A percentile compares a stretch with the other conserved stretches of the same genome.
Conservation (phyloP, 495 filamentous ascomycete genomes). For the Hypoxylon intermedium region DNA sequence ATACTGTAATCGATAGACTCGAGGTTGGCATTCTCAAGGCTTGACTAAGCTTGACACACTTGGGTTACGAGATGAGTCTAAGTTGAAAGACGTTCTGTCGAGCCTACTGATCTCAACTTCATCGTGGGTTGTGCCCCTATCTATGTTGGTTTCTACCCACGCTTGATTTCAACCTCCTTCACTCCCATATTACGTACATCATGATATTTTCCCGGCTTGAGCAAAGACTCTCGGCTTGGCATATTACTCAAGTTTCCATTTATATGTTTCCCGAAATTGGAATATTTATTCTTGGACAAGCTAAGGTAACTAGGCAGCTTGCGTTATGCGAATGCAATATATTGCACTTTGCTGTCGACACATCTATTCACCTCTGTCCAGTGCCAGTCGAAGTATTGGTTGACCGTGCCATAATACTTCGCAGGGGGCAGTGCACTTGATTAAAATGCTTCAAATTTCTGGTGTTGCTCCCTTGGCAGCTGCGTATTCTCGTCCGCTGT, state of each 20-base stretch:
- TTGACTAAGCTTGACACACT: neutral
- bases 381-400: conserved; percentile 19
- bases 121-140: too few species aligned
- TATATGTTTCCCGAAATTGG: too few species aligned
- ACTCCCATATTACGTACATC: too few species aligned
- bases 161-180: too few species aligned
- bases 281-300: too few species aligned
- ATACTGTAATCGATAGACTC: too few species aligned
- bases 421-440: conserved; percentile 6
- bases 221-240: too few species aligned
- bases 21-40: neutral
- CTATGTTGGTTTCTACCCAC: too few species aligned
- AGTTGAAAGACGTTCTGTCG: neutral
- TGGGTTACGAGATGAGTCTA: neutral
- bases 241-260: too few species aligned
- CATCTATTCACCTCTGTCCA: neutral
- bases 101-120: neutral
- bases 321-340: neutral
- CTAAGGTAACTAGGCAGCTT: neutral
- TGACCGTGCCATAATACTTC: conserved; percentile 17
- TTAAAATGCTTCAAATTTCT: conserved; percentile 39
- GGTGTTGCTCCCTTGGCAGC: conserved; percentile 7
- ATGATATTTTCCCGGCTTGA: too few species aligned
- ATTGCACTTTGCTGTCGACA: neutral
- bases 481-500: conserved; percentile 1